Percentiles rank a stretch among this genome's conserved stretches.
These are phyloP conservation scores for Clavispora carvajalis DNA, from an alignment of 805 yeast species.

Conservation along the genomic window DNA sequence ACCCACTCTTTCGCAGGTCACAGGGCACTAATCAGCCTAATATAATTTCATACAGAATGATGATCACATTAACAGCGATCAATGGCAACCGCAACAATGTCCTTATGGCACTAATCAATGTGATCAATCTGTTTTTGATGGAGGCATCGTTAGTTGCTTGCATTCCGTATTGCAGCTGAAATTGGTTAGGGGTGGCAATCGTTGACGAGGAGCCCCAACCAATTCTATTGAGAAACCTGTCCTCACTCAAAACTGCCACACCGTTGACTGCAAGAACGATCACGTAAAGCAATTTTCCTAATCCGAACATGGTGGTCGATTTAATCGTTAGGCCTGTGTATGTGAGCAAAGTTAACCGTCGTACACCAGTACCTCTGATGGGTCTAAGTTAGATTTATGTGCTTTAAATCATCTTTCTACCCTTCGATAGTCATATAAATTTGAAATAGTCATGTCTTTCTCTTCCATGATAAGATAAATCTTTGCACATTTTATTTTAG, in stretches of 20 bases:
- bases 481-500: too few relatives aligned
- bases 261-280: slow-evolving; percentile 62
- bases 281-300: slow-evolving; percentile 55
- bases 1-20: too few relatives aligned
- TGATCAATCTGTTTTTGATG: slow-evolving; percentile 55
- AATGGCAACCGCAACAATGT: slow-evolving; percentile 72
- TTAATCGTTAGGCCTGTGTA: background rate
- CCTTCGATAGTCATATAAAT: too few relatives aligned
- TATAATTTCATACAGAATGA: slow-evolving; percentile 64
- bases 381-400: too few relatives aligned
- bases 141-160: slow-evolving; percentile 39
- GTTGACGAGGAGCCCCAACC: slow-evolving; percentile 27
- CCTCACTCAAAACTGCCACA: slow-evolving; percentile 75
- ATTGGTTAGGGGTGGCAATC: slow-evolving; percentile 12
- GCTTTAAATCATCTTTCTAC: too few relatives aligned
- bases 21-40: slow-evolving; percentile 44
- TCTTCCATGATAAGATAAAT: too few relatives aligned
- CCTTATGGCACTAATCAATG: slow-evolving; percentile 67
- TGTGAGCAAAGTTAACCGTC: background rate
- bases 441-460: too few relatives aligned
- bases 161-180: slow-evolving; percentile 28
- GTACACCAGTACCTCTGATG: background rate
- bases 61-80: slow-evolving; percentile 59
- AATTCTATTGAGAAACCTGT: slow-evolving; percentile 65
- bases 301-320: slow-evolving; percentile 44